Evolutionary conservation across 345 rosid genomes (phyloP).

Genomic region (Schrenkiella parvula): DNA sequence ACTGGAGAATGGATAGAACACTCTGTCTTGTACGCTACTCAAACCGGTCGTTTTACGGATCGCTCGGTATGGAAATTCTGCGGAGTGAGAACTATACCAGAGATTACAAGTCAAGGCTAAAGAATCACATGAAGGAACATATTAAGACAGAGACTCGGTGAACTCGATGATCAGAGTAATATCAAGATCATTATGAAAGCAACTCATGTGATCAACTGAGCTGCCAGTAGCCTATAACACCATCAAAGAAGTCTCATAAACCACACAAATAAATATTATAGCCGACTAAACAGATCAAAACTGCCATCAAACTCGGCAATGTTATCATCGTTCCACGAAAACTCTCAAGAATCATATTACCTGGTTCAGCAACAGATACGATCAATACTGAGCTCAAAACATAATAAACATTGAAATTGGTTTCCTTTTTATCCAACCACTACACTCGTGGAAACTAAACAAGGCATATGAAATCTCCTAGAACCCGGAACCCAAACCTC

Average conservation of each 20-base stretch:
- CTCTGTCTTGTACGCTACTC: constrained; percentile 28
- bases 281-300: too few relatives aligned
- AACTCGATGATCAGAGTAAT: not conserved
- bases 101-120: not conserved
- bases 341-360: not conserved
- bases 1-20: not conserved
- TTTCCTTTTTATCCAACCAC: not conserved
- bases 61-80: not conserved
- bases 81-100: not conserved
- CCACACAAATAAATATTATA: not conserved
- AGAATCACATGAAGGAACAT: not conserved
- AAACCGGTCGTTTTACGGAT: constrained; percentile 17
- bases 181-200: constrained; percentile 28
- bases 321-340: not conserved
- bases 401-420: not conserved
- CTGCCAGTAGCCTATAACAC: constrained; percentile 51
- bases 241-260: not conserved
- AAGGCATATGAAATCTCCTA: constrained; percentile 2
- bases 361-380: not conserved
- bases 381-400: not conserved
- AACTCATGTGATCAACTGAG: constrained; percentile 79
- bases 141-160: not conserved
- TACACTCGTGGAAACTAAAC: too few relatives aligned
- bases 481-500: not conserved
- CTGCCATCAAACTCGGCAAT: not conserved